These are phyloP conservation scores for Myxozyma kluyveri DNA, from an alignment of 805 yeast genomes.

Conservation along the genomic window DNA sequence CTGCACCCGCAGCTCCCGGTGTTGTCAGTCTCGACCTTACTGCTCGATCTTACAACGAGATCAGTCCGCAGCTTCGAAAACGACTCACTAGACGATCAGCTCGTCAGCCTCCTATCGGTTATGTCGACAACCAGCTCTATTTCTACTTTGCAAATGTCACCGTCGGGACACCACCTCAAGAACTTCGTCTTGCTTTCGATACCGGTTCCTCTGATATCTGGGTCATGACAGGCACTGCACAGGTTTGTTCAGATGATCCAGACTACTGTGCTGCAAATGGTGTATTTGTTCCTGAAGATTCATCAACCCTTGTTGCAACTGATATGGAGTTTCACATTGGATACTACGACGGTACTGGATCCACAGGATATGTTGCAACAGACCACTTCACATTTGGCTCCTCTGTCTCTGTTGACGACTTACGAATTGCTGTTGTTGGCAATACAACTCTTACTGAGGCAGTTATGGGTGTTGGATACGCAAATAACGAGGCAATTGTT, in stretches of 20 bases:
- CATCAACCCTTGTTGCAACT: conserved; percentile 32
- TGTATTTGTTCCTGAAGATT: conserved; percentile 33
- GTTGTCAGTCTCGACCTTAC: too few relatives aligned
- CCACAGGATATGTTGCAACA: conserved; percentile 59
- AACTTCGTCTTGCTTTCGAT: conserved; percentile 56
- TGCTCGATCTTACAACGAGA: too few relatives aligned
- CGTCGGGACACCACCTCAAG: conserved; percentile 59
- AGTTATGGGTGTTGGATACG: conserved; percentile 42
- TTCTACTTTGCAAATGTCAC: conserved; percentile 36
- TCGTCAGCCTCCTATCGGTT: too few relatives aligned
- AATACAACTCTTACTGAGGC: conserved; percentile 61
- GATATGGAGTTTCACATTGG: conserved; percentile 36
- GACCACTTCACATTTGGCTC: conserved; percentile 58
- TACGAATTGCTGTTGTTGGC: conserved; percentile 76
- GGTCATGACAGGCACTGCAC: conserved; percentile 41
- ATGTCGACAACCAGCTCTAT: conserved; percentile 14
- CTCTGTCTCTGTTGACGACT: conserved; percentile 46
- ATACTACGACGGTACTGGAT: conserved; percentile 50
- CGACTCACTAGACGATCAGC: too few relatives aligned
- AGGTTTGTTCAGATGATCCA: conserved; percentile 28
- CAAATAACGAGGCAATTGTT: conserved; percentile 35
- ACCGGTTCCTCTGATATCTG: conserved; percentile 76
- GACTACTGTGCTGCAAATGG: conserved; percentile 32
- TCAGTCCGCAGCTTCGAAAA: too few relatives aligned
- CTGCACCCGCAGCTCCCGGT: too few relatives aligned